These are phyloP conservation scores for Thuidium tamariscinum DNA, from an alignment of 225 moss, liverwort and hornwort genomes.

Conservation along the genomic window DNA sequence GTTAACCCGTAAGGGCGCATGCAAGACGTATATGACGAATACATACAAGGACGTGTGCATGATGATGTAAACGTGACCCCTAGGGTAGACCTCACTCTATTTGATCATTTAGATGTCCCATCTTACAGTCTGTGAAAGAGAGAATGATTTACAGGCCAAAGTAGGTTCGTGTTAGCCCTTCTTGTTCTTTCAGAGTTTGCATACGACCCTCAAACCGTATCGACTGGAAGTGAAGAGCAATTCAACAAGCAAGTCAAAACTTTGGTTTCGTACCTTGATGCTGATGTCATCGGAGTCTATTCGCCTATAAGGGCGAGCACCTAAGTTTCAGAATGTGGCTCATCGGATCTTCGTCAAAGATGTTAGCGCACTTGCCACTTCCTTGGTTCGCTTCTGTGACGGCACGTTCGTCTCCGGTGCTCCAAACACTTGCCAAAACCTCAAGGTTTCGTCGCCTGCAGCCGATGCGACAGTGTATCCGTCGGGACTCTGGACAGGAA, in stretches of 20 bases:
- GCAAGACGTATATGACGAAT: neutral
- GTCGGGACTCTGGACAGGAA: conserved; percentile 53
- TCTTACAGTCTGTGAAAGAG: neutral
- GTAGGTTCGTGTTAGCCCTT: neutral
- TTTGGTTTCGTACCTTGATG: conserved; percentile 4
- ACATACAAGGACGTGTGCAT: neutral
- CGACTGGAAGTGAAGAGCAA: neutral
- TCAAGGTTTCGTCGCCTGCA: conserved; percentile 80
- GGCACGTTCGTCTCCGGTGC: conserved; percentile 44
- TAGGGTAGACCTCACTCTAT: neutral
- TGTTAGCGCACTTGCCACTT: conserved; percentile 16
- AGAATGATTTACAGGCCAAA: neutral
- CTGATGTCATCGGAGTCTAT: neutral
- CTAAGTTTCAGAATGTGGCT: neutral
- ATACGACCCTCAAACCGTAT: neutral
- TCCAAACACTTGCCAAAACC: conserved; percentile 92
- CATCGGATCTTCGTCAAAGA: conserved; percentile 32
- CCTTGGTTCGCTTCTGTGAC: conserved; percentile 35
- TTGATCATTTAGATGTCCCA: neutral
- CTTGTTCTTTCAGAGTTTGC: neutral
- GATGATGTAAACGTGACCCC: neutral
- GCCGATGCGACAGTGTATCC: conserved; percentile 80
- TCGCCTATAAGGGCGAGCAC: neutral
- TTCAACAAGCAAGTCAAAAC: neutral
- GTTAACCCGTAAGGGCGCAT: conserved; percentile 4